phyloP scores from a whole-genome alignment of 768 basidiomycete species.

The Calocera viscosa region DNA sequence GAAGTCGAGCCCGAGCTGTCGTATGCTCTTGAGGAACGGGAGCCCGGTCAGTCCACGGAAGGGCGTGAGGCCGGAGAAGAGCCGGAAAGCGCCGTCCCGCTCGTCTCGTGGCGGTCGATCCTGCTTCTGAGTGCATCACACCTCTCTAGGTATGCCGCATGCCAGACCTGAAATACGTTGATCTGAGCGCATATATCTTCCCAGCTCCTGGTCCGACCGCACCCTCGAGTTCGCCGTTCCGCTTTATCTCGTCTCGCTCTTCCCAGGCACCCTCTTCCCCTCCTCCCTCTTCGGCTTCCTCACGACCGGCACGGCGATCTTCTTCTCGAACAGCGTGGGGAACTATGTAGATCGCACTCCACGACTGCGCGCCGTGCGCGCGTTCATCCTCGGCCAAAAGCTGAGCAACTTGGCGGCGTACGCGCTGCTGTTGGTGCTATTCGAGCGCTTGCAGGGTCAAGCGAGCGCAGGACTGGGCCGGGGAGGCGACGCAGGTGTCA shows the following conservation, averaged over 20 bases:
- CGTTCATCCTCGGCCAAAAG: constrained; percentile 33
- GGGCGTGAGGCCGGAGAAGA: background rate
- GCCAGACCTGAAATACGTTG: background rate
- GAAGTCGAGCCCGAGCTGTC: background rate
- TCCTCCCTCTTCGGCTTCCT: constrained; percentile 39
- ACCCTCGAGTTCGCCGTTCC: constrained; percentile 35
- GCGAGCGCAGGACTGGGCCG: background rate
- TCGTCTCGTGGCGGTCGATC: background rate
- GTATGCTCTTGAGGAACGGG: background rate
- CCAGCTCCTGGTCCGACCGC: constrained; percentile 25
- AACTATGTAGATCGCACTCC: constrained; percentile 32
- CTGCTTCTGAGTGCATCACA: background rate
- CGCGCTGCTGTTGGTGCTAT: constrained; percentile 26
- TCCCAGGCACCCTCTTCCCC: constrained; percentile 36
- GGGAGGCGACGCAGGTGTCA: constrained; percentile 13
- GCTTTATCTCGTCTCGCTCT: constrained; percentile 34
- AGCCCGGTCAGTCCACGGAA: background rate
- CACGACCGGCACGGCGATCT: constrained; percentile 30
- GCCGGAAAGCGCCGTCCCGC: background rate
- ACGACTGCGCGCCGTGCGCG: constrained; percentile 32
- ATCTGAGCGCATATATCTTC: background rate
- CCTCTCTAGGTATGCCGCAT: background rate
- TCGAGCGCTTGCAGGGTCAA: constrained; percentile 12
- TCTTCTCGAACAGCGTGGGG: constrained; percentile 35
- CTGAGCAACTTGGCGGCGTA: constrained; percentile 28